Evolutionary conservation across 176 grass and related monocot species (phyloP).

Genomic region (Thinopyrum elongatum): DNA sequence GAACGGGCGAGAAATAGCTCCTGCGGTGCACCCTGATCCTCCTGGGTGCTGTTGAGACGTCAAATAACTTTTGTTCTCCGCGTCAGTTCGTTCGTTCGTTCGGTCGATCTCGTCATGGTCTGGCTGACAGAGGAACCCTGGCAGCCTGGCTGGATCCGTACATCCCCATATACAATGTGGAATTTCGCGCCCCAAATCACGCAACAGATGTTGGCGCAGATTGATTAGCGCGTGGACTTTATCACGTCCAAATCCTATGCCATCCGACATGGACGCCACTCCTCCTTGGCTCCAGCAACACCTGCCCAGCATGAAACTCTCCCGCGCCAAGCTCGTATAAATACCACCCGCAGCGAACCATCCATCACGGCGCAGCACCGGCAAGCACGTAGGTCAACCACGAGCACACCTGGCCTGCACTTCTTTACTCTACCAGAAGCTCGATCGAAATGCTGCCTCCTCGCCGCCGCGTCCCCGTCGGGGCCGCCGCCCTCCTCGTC

Average conservation of each 20-base stretch:
- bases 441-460: background rate
- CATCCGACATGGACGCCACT: slow-evolving; percentile 36
- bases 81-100: background rate
- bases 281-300: background rate
- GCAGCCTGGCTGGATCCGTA: too few relatives aligned
- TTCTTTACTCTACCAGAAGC: too few relatives aligned
- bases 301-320: background rate
- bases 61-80: background rate
- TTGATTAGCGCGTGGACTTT: background rate
- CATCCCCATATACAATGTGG: background rate
- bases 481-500: background rate
- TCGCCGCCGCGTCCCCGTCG: slow-evolving; percentile 6
- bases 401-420: background rate
- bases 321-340: background rate
- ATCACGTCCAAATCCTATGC: background rate
- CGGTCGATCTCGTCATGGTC: background rate
- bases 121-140: background rate
- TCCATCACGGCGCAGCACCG: background rate
- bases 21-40: too few relatives aligned
- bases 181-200: background rate
- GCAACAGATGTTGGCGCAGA: slow-evolving; percentile 1
- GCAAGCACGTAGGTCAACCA: background rate
- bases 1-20: too few relatives aligned
- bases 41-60: too few relatives aligned
- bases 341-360: background rate